Evolutionary conservation across 495 filamentous ascomycete species (phyloP).

Genomic region (Penicillium argentinense): DNA sequence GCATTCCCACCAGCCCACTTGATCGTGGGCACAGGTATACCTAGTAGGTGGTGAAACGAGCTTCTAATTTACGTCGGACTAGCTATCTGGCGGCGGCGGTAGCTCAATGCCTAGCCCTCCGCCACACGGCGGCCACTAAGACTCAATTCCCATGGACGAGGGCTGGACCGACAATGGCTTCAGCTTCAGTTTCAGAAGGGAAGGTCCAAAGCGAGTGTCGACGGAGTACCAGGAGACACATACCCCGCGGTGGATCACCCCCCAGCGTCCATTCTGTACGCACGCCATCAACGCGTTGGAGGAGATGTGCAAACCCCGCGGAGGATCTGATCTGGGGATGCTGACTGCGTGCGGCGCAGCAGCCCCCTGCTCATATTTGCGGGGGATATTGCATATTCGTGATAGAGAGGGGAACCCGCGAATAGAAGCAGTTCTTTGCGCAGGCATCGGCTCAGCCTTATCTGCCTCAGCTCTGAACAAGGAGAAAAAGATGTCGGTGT

Average conservation of each 20-base stretch:
- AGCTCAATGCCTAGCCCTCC: slow-evolving; percentile 4
- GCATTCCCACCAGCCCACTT: background rate
- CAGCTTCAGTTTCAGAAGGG: background rate
- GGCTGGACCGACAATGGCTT: no score
- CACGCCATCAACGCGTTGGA: background rate
- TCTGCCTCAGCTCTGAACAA: no score
- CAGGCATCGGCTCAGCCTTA: slow-evolving; percentile 1
- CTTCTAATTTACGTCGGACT: background rate
- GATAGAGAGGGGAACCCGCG: slow-evolving; percentile 3
- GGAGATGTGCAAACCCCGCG: background rate
- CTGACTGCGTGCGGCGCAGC: slow-evolving; percentile 12
- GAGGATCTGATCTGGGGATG: slow-evolving; percentile 5
- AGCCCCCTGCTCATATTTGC: slow-evolving; percentile 9
- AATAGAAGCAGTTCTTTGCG: background rate
- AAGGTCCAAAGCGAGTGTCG: background rate
- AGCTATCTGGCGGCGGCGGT: background rate
- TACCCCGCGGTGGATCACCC: slow-evolving; percentile 10
- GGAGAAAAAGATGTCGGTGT: no score
- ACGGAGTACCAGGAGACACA: background rate
- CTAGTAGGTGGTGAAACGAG: slow-evolving; percentile 1
- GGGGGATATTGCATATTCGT: slow-evolving; percentile 2
- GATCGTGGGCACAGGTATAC: background rate
- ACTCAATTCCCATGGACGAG: background rate
- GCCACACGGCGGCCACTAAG: slow-evolving; percentile 1
- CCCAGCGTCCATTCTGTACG: background rate